Percentiles rank a stretch among this genome's conserved stretches.
Evolutionary conservation across 2,329 filamentous ascomycete genomes (phyloP).

Genomic region (Pseudodiploospora longispora): DNA sequence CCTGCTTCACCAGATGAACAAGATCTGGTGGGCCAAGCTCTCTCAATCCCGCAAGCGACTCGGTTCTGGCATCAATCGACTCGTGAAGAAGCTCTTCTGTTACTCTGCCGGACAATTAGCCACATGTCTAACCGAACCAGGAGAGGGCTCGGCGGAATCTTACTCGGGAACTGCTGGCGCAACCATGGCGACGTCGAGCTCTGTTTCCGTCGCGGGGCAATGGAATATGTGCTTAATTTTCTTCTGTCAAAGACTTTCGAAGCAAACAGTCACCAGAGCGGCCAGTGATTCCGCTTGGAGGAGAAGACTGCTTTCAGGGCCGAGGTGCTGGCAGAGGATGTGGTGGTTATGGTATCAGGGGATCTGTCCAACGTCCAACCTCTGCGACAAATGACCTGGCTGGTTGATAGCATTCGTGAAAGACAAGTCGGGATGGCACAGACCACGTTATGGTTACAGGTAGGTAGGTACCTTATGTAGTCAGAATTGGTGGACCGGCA

Average conservation of each 20-base stretch:
- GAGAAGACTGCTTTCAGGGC: no score
- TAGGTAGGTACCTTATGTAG: no score
- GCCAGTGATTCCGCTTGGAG: no score
- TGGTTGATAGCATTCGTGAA: no score
- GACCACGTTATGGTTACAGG: no score
- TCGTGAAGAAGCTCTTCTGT: constrained; percentile 90
- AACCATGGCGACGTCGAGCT: constrained; percentile 47
- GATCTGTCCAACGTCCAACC: no score
- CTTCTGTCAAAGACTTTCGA: neutral
- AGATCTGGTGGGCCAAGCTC: constrained; percentile 94
- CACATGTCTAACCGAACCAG: no score
- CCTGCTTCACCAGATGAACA: constrained; percentile 82
- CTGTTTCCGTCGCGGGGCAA: constrained; percentile 11
- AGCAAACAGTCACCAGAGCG: neutral
- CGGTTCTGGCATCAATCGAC: constrained; percentile 85
- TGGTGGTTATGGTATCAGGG: no score
- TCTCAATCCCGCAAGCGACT: constrained; percentile 74
- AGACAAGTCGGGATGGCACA: no score
- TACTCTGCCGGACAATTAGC: constrained; percentile 50
- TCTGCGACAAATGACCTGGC: no score
- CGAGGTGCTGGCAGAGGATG: no score
- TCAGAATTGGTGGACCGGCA: no score
- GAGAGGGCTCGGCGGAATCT: constrained; percentile 19
- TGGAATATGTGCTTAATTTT: neutral
- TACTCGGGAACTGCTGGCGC: constrained; percentile 71